A percentile compares a stretch with the other conserved stretches of the same genome.
phyloP scores from a whole-genome alignment of 139 green algal species.

The Mychonastes homosphaera region DNA sequence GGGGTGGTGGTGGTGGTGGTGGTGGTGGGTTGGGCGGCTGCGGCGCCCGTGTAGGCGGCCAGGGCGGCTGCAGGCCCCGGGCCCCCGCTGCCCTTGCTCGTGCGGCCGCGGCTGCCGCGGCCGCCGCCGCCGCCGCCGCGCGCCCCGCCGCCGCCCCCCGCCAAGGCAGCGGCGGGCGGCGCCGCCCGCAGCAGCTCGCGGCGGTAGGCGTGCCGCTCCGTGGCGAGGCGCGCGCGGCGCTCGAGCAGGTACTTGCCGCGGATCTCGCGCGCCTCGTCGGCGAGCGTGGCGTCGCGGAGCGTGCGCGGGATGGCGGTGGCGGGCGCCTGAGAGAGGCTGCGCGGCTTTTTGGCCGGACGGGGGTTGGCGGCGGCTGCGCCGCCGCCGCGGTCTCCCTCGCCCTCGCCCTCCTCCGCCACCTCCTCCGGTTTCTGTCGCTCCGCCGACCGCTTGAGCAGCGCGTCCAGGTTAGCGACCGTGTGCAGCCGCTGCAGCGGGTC shows the following conservation, averaged over 20 bases:
- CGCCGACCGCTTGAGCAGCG: constrained; percentile 30
- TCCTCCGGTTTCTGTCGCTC: constrained; percentile 8
- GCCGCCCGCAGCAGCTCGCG: too few relatives aligned
- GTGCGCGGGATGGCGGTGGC: constrained; percentile 39
- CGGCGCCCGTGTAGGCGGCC: too few relatives aligned
- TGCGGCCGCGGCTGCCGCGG: neutral
- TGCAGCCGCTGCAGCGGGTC: constrained; percentile 81
- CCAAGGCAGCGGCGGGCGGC: neutral
- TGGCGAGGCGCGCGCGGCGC: constrained; percentile 22
- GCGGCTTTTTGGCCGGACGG: too few relatives aligned
- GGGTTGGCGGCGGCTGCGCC: neutral
- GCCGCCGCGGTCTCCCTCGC: too few relatives aligned
- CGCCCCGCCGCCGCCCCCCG: neutral
- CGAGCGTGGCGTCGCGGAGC: constrained; percentile 44
- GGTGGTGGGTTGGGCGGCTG: too few relatives aligned
- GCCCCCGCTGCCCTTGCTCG: neutral
- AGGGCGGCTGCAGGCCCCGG: too few relatives aligned
- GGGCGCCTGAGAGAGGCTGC: constrained; percentile 2
- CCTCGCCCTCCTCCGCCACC: neutral
- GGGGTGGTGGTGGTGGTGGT: too few relatives aligned
- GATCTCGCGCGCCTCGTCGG: constrained; percentile 26
- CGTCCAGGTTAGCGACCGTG: constrained; percentile 69
- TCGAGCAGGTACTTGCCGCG: constrained; percentile 45
- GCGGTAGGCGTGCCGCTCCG: neutral
- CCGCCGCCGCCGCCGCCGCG: constrained; percentile 1